Conservation (phyloP, 225 moss, liverwort and hornwort genomes). For the Asterella californica region DNA sequence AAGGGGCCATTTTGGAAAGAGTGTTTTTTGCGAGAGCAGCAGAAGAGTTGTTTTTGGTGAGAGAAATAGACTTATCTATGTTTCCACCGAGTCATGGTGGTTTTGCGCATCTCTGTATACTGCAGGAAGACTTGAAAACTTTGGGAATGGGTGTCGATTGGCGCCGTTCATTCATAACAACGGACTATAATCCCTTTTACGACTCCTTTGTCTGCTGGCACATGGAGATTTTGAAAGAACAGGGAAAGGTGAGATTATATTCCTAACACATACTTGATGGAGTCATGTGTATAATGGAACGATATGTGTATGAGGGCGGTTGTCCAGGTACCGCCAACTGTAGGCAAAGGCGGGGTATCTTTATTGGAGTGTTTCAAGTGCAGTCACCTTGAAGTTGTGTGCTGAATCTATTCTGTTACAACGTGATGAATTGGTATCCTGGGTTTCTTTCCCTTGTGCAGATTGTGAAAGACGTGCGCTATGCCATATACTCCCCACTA, state of each 20-base stretch:
- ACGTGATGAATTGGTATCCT: not conserved
- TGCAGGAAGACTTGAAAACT: conserved; percentile 62
- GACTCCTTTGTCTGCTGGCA: conserved; percentile 98
- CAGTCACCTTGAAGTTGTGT: not conserved
- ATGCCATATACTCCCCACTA: conserved; percentile 83
- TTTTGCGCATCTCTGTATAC: not conserved
- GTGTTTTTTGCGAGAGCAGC: too few relatives aligned
- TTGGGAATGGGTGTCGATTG: conserved; percentile 83
- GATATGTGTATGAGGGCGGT: too few relatives aligned
- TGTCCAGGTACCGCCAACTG: too few relatives aligned
- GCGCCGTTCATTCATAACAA: conserved; percentile 96
- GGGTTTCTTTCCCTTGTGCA: not conserved
- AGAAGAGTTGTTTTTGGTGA: not conserved
- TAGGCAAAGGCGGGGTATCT: too few relatives aligned
- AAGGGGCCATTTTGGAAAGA: not conserved
- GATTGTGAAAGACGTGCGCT: conserved; percentile 73
- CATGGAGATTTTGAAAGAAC: conserved; percentile 58
- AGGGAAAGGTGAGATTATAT: conserved; percentile 57
- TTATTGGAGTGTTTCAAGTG: not conserved
- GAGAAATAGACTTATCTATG: not conserved
- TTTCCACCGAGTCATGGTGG: not conserved
- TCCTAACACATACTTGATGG: not conserved
- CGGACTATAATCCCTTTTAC: conserved; percentile 85
- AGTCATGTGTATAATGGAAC: too few relatives aligned
- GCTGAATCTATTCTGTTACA: not conserved